Conservation (phyloP, 2,329 filamentous ascomycete species). For the Rutstroemia sp. region DNA sequence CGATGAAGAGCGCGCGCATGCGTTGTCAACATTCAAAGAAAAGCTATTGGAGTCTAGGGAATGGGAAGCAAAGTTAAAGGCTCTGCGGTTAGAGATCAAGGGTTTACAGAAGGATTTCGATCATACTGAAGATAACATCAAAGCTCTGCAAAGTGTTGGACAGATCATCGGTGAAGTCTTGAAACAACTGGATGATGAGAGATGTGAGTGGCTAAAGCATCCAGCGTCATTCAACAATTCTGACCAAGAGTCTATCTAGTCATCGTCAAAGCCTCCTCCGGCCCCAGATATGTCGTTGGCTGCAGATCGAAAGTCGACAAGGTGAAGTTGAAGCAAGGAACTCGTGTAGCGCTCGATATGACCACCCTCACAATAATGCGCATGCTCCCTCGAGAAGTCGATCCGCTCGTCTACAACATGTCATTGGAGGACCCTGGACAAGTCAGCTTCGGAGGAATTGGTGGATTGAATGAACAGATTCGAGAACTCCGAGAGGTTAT, state of each 20-base stretch:
- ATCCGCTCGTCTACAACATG: conserved; percentile 99
- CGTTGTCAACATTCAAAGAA: conserved; percentile 69
- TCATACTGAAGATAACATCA: conserved; percentile 98
- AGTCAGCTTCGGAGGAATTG: conserved; percentile 95
- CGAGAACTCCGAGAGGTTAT: conserved; percentile 96
- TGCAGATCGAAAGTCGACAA: conserved; percentile 99
- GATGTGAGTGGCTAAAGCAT: conserved; percentile 59
- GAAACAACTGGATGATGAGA: conserved; percentile 97
- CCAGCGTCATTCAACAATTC: conserved; percentile 5
- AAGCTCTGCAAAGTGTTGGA: conserved; percentile 95
- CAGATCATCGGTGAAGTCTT: conserved; percentile 99
- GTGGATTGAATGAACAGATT: conserved; percentile 97
- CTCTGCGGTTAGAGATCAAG: conserved; percentile 90
- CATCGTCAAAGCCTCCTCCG: conserved; percentile 97
- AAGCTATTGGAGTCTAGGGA: conserved; percentile 92
- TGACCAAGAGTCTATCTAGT: conserved; percentile 45
- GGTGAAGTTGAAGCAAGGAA: conserved; percentile 94
- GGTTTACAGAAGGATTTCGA: conserved; percentile 91
- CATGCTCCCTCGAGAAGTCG: conserved; percentile 97
- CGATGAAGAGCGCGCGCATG: conserved; percentile 54
- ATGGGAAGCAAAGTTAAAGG: conserved; percentile 97
- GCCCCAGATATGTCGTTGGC: conserved; percentile 94
- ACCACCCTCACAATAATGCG: conserved; percentile 99
- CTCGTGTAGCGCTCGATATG: conserved; percentile 96
- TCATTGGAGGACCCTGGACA: conserved; percentile 96